Conservation (phyloP, 345 rosid species). For the thale cress (Arabidopsis thaliana) region TAIR10.1 NC_003074.8:18863001-18863500, state of each 20-base stretch:
- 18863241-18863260: background rate
- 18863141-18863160: conserved; percentile 21
- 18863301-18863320: conserved; percentile 17
- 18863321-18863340: background rate
- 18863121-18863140: conserved; percentile 34
- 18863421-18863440: conserved; percentile 34
- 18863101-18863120: conserved; percentile 24
- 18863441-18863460: conserved; percentile 2
- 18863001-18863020: conserved; percentile 46
- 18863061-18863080: background rate
- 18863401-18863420: background rate
- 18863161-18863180: conserved; percentile 22
- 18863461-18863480: conserved; percentile 15
- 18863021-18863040: conserved; percentile 46
- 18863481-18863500: conserved; percentile 25
- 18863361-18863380: conserved; percentile 31
- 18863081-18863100: conserved; percentile 5
- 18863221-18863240: background rate
- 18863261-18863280: background rate
- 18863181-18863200: conserved; percentile 7
- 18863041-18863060: conserved; percentile 42
- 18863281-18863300: background rate
- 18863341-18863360: conserved; percentile 33
- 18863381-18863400: background rate
- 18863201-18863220: background rate